phyloP scores from a whole-genome alignment of 495 filamentous ascomycete genomes.

The Melanomma pulvis-pyrius region DNA sequence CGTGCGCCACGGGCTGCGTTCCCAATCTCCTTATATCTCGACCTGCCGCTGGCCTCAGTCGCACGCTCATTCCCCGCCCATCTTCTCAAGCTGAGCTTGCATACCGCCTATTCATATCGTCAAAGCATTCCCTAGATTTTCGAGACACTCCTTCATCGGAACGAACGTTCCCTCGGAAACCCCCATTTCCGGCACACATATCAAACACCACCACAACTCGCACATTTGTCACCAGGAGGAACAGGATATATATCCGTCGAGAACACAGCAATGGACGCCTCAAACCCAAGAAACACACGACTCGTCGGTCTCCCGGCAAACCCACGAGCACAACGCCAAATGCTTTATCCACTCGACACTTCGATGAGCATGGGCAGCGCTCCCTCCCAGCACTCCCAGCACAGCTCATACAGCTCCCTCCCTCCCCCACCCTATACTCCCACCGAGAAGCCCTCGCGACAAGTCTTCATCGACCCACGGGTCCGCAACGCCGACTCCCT shows the following conservation, averaged over 20 bases:
- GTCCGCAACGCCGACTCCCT: conserved; percentile 8
- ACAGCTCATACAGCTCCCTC: not conserved
- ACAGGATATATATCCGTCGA: not conserved
- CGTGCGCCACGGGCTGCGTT: not conserved
- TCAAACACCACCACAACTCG: not conserved
- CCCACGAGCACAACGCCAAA: conserved; percentile 3
- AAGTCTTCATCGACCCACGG: conserved; percentile 22
- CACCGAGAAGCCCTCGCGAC: not conserved
- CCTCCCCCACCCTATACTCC: not conserved
- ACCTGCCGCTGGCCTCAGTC: not conserved
- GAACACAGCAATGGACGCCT: not conserved
- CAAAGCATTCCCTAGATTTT: not conserved
- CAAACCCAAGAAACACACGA: not conserved
- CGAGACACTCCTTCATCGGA: not conserved
- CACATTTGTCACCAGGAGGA: not conserved
- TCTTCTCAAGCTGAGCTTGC: not conserved
- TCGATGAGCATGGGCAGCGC: not conserved
- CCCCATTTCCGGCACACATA: not conserved
- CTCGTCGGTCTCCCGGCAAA: conserved; percentile 4
- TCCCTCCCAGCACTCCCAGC: not conserved
- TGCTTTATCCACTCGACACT: conserved; percentile 1
- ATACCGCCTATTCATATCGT: not conserved
- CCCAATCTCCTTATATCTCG: not conserved
- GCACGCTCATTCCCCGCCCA: not conserved
- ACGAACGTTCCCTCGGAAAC: not conserved